phyloP scores from a whole-genome alignment of 768 basidiomycete species.

The Tylopilus vinaceipallidus region DNA sequence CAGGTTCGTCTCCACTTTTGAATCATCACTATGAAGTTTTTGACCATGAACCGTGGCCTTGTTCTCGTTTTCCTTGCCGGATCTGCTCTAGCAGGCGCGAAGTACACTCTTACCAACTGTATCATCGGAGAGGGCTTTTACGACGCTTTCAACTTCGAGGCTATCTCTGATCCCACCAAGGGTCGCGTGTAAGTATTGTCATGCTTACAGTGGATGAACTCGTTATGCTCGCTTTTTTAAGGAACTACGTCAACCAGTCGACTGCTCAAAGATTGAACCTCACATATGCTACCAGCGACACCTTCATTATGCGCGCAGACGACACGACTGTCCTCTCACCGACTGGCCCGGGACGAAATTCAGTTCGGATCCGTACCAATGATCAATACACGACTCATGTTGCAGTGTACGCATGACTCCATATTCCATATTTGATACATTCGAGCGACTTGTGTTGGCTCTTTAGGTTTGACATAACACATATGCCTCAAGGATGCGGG shows the following conservation, averaged over 20 bases:
- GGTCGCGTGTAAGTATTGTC: slow-evolving; percentile 34
- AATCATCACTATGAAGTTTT: slow-evolving; percentile 25
- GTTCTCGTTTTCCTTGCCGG: slow-evolving; percentile 12
- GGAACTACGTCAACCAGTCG: slow-evolving; percentile 34
- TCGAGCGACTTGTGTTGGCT: background rate
- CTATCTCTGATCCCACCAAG: slow-evolving; percentile 35
- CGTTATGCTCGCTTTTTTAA: slow-evolving; percentile 7
- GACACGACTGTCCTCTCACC: slow-evolving; percentile 30
- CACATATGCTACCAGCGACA: slow-evolving; percentile 25
- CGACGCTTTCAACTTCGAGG: slow-evolving; percentile 31
- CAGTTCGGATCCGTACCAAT: slow-evolving; percentile 34
- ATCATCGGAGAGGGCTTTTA: slow-evolving; percentile 34
- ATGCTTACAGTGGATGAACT: background rate
- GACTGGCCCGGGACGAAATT: slow-evolving; percentile 34
- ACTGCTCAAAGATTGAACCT: slow-evolving; percentile 30
- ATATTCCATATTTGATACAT: background rate
- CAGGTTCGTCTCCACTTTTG: too few species aligned
- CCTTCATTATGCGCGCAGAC: slow-evolving; percentile 39
- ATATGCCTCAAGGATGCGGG: slow-evolving; percentile 39
- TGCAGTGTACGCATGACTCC: slow-evolving; percentile 25
- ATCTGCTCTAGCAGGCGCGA: slow-evolving; percentile 18
- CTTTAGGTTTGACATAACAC: slow-evolving; percentile 32
- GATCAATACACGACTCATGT: slow-evolving; percentile 35
- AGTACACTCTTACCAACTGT: slow-evolving; percentile 27
- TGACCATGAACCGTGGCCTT: background rate